Evolutionary conservation across 2,329 filamentous ascomycete species (phyloP), one percentile per base, ranked within the genome.

Genomic region (Verruconis gallopava): DNA sequence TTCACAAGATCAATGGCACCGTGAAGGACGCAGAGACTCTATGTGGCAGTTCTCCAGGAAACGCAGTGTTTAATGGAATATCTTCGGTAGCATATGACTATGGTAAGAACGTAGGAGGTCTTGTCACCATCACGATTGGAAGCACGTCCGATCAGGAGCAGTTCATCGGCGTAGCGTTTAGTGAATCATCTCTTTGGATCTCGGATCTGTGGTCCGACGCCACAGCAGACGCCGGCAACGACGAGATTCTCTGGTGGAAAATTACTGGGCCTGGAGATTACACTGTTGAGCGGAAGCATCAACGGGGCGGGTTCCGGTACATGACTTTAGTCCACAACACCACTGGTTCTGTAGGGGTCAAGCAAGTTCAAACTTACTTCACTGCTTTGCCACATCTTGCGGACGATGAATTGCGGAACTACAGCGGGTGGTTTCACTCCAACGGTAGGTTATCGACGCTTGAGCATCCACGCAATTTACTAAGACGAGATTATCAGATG

Each of bases 201-300:
- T 69, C 61, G 28, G 60, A 58, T 3, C 49, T 61, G 20, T 60
- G 54, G 5, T 61, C 62, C 44, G 69, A 72, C 51, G 65, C 64
- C 1, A 71, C 65, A 1, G 59, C 59, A 2, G 63, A 68, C 39
- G 55, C 58, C 3, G 66, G 64, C 0, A 59, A 67, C 9, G 69
- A 73, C 37, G 61, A 65, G 38, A 59, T 62, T 0, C 55, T 73
- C 0, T 73, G 66, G 66, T 69, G 71, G 42, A 51, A 59, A 5
- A 49, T 60, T 2, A 57, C 59, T 4, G 55, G 54, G 1, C 46
- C 57, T 3, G 65, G 66, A 0, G 49, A 45, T 2, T 69, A 69
- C 42, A 60, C 61, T 0, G 63, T 64, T 1, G 60, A 59, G 1
- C 51, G 54, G 28, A 52, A 64, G 21, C 60, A 68, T 43, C 54